These are phyloP conservation scores for Suillus plorans DNA, from an alignment of 768 basidiomycete species.

Conservation along the genomic window DNA sequence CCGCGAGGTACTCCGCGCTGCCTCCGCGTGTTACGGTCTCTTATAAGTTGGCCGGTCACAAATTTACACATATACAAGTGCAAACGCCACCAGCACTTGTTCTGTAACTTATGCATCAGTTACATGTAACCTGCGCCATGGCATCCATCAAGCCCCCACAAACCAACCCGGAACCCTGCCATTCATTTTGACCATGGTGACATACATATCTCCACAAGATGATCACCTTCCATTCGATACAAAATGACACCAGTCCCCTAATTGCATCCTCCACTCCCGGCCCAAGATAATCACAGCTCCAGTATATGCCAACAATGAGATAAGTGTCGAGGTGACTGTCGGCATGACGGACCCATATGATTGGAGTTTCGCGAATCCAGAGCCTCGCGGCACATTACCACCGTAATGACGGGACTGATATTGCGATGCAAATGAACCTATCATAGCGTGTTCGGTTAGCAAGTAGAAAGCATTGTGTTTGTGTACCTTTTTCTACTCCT, in stretches of 20 bases:
- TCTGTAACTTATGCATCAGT: neutral
- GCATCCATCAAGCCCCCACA: neutral
- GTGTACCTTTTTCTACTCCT: neutral
- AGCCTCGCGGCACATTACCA: conserved; percentile 7
- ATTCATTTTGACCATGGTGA: neutral
- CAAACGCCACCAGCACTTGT: neutral
- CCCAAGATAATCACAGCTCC: neutral
- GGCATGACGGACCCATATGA: neutral
- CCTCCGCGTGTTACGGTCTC: neutral
- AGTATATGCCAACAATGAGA: neutral
- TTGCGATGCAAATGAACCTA: conserved; percentile 7
- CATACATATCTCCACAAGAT: neutral
- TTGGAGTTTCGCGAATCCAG: conserved; percentile 7
- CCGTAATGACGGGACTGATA: conserved; percentile 8
- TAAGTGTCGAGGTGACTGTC: neutral
- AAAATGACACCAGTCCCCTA: neutral
- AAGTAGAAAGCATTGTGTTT: neutral
- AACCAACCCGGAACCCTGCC: neutral
- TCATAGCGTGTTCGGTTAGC: neutral
- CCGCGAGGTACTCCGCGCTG: neutral
- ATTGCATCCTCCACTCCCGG: neutral
- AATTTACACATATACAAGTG: neutral
- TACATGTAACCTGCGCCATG: neutral
- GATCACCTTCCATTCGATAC: neutral
- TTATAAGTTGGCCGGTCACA: neutral